Evolutionary conservation across 768 basidiomycete species (phyloP), one percentile per base, ranked within the genome.

Genomic region (Terana coerulea): DNA sequence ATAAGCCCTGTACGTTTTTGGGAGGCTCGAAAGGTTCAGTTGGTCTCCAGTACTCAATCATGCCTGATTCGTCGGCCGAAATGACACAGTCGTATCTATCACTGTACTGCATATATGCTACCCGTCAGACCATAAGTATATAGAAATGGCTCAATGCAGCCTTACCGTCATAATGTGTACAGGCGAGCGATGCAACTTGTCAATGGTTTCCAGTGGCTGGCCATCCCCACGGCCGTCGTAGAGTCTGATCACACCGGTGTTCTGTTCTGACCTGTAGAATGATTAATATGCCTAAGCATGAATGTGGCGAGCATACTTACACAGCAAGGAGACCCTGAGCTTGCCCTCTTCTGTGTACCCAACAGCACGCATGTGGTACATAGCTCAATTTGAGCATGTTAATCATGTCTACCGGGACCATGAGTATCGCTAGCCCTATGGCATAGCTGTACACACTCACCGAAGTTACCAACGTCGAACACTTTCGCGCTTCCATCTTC

Each of bases 381-480:
- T 82, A 98, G 1, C 81, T 87, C 44, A 99, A 75, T 64, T 92
- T 91, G 55, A 99, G 80, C 69, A 98, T 97, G 67, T 97, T 98
- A 62, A 98, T 98, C 95, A 98, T 98, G 67, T 99, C 95, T 98
- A 59, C 9, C 3, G 11, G 3, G 3, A 21, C 19, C 42, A 15
- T 31, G 31, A 19, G 49, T 12, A 44, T 30, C 17, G 51, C 19
- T 17, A 26, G 19, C 21, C 26, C 31, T 29, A 29, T 44, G 4
- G 5, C 15, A 37, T 47, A n/a, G 9, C 53, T 2, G 42, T 19
- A 26, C 11, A 14, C 24, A 65, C 88, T 43, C 60, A 97, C 95
- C 97, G 66, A 98, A 98, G 70, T 98, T 98, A 54, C 97, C 80
- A 1, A 99, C 93, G 64, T 99, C 97, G 60, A 98, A 98, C 26